phyloP scores from a whole-genome alignment of 2,329 filamentous ascomycete species.

The Botrytis fragariae region DNA sequence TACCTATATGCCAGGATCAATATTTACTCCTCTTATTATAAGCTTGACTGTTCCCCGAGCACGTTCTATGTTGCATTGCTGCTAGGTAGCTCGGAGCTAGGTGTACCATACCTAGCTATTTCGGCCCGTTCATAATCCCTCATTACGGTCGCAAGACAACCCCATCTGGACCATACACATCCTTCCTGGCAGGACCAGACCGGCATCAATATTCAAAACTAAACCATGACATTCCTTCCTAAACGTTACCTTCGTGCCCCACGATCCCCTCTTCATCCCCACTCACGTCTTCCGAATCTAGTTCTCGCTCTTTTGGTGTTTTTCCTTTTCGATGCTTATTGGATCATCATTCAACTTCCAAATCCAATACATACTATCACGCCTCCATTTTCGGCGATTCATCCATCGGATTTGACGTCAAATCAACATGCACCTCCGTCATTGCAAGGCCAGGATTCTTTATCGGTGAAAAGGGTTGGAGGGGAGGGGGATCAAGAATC shows the following conservation, averaged over 20 bases:
- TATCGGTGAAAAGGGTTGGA: not conserved
- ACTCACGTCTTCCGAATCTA: conserved; percentile 2
- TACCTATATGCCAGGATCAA: not conserved
- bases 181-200: not conserved
- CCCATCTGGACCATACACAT: not conserved
- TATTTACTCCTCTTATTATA: not conserved
- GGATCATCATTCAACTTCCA: not conserved
- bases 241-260: conserved; percentile 12
- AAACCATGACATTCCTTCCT: conserved; percentile 12
- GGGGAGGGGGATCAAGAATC: not conserved
- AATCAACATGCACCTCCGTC: not conserved
- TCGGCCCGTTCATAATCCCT: not conserved
- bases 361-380: conserved; percentile 11
- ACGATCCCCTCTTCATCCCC: conserved; percentile 11
- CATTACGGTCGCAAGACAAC: not conserved
- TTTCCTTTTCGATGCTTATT: conserved; percentile 10
- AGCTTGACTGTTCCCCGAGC: not conserved
- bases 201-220: not conserved
- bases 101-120: not conserved
- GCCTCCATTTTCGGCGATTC: not conserved
- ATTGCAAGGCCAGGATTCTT: not conserved
- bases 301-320: not conserved
- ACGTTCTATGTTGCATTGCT: not conserved
- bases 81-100: conserved; percentile 2
- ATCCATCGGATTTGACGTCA: not conserved